A percentile compares a stretch with the other conserved stretches of the same genome.
These are phyloP conservation scores for Cynara cardunculus DNA, from an alignment of 129 eudicot species.

Conservation along the genomic window DNA sequence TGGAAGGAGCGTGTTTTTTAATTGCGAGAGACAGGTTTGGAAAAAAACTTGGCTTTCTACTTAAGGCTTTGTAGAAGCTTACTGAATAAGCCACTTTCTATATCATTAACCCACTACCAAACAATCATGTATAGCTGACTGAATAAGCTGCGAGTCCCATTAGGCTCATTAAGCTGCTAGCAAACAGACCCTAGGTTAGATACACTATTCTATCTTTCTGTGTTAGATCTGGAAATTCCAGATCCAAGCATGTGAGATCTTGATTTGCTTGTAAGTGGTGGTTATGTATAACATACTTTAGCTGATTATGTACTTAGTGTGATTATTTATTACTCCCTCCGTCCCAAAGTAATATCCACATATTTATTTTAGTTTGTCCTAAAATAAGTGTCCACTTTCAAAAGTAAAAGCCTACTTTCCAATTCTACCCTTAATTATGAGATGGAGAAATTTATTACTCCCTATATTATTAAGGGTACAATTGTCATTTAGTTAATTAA, in stretches of 20 bases:
- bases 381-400: not conserved
- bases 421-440: not conserved
- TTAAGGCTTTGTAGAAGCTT: too few species aligned
- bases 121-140: too few species aligned
- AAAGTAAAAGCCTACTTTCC: not conserved
- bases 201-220: not conserved
- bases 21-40: too few species aligned
- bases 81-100: too few species aligned
- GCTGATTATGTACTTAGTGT: not conserved
- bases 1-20: too few species aligned
- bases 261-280: not conserved
- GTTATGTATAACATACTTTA: not conserved
- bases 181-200: too few species aligned
- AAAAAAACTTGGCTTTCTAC: too few species aligned
- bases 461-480: not conserved
- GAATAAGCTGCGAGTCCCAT: too few species aligned
- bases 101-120: too few species aligned
- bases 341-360: not conserved
- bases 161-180: too few species aligned
- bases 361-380: not conserved
- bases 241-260: not conserved
- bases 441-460: not conserved
- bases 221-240: not conserved
- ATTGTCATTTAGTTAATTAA: not conserved
- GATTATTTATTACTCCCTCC: not conserved